These are phyloP conservation scores for Luvunga scandens DNA, from an alignment of 345 rosid species.

Conservation along the genomic window DNA sequence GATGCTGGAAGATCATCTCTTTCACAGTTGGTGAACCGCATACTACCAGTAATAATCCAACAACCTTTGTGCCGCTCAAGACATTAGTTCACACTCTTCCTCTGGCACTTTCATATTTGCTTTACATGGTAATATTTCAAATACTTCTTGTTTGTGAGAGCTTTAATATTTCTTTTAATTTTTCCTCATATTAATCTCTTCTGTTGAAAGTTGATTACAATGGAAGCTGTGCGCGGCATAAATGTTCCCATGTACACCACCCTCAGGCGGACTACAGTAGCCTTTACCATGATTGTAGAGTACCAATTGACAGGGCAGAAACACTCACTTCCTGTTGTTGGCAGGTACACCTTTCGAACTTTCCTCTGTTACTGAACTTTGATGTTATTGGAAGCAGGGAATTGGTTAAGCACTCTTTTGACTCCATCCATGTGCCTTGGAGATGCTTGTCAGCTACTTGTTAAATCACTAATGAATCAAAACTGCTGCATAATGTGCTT, in stretches of 20 bases:
- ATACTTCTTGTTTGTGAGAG: background rate
- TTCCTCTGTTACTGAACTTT: conserved; percentile 3
- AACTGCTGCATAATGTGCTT: background rate
- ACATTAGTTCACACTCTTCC: conserved; percentile 49
- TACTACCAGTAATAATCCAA: conserved; percentile 20
- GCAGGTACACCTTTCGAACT: conserved; percentile 43
- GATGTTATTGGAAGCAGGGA: background rate
- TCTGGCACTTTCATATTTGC: conserved; percentile 48
- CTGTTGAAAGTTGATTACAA: conserved; percentile 53
- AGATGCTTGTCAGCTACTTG: background rate
- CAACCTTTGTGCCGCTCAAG: conserved; percentile 38
- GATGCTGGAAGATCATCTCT: conserved; percentile 47
- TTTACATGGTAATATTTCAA: conserved; percentile 45
- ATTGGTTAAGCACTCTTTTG: background rate
- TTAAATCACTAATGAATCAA: background rate
- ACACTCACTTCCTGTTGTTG: conserved; percentile 43
- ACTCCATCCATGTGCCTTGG: background rate
- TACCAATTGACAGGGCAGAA: conserved; percentile 55
- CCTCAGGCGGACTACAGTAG: conserved; percentile 66
- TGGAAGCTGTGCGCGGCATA: conserved; percentile 77
- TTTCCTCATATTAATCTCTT: background rate
- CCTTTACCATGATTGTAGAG: conserved; percentile 68
- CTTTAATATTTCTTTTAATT: background rate
- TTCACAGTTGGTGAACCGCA: conserved; percentile 36
- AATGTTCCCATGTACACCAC: conserved; percentile 85